Base-by-base conservation (phyloP, 2,329 filamentous ascomycete genomes). In the Boeremia exigua region DNA sequence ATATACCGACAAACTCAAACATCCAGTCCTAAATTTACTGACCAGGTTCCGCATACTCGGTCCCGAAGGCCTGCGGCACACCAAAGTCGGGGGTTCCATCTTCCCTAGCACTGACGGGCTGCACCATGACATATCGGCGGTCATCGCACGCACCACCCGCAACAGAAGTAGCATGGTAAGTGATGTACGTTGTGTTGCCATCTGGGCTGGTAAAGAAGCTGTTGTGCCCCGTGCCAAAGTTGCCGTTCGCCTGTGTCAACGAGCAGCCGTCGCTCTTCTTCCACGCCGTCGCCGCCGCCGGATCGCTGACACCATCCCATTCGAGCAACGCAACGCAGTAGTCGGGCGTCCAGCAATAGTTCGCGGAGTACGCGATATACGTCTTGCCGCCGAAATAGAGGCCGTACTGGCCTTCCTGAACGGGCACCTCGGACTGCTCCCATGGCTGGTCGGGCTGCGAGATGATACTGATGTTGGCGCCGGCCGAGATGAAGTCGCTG, bases 121-220 rank as follows among this genome's bases (percentile, higher is more conserved):
- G 79, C 0, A 80, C 80, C 73, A 82, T 82, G 1, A 83, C 81
- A 56, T 85, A 85, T 33, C 84, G 69, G 6, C 75, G 81, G 2
- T 80, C 77, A 55, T 84, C 82, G 52, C 84, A 86, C 1, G 80
- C 77, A 0, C 84, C 83, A 0, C 69, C 71, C 8, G 74, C 71
- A 52, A 77, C 80, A 1, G 75, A 71, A 0, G 82, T 84, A 1
- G 83, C 83, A 61, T 86, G 83, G 68, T 83, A 86, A 0, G 82
- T 79, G 47, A 82, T 84, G 79, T 79, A 86, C 2, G 78, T 81
- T 67, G 85, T 77, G 0, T 70, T 78, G 3, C 77, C 81, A 58
- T 85, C 81, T 0, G 83, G 83, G 57, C 81, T 84, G 23, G 69
- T 73, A 72, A 86, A 86, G 76, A 86, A 86, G 4, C 81, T 82